Base-by-base conservation (phyloP, 208 protist genomes). In the Trypanosoma scelopori region DNA sequence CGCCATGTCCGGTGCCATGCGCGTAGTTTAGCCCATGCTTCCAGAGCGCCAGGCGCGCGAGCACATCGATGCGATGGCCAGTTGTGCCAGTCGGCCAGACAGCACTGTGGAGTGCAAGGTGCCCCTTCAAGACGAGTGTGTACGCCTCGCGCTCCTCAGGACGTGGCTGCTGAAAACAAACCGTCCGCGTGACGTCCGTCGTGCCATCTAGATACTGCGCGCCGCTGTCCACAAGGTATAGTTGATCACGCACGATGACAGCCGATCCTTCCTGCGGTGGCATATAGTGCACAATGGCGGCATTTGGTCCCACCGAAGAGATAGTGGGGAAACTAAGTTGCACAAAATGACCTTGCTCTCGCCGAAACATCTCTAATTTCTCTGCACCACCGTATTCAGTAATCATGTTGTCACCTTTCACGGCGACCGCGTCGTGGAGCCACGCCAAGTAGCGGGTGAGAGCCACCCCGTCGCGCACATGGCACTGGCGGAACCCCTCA, bases 1-100 rank as follows among this genome's bases (percentile, higher is more conserved):
- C 98, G 64, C 98, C 98, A 65, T 99, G 98, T 0, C 97, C 97
- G 18, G 96, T 98, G 47, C 97, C 97, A 65, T 99, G 97, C 1
- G 85, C 66, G 81, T 98, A 99, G 84, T 99, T 94, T 5, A 98
- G 79, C 3, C 97, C 97, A 42, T 77, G 76, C 30, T 84, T 57
- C 98, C 98, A 99, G 16, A 99, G 78, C 50, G 82, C 65, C 35
- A 72, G 62, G 23, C 97, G 85, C 0, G 97, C 97, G 22, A 98
- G 57, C 0, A 77, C 70, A 66, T 99, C 98, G 11, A 98, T 70
- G 22, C 81, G 79, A 37, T 81, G 69, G 12, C 94, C 94, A 48
- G 59, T 85, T 4, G 78, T 90, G 45, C 85, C 90, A 1, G 64
- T 69, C 11, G 98, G 98, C 68, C 98, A 99, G 4, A 95, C 73